These are phyloP conservation scores for Ogataea henricii DNA, from an alignment of 805 yeast genomes.

Conservation along the genomic window DNA sequence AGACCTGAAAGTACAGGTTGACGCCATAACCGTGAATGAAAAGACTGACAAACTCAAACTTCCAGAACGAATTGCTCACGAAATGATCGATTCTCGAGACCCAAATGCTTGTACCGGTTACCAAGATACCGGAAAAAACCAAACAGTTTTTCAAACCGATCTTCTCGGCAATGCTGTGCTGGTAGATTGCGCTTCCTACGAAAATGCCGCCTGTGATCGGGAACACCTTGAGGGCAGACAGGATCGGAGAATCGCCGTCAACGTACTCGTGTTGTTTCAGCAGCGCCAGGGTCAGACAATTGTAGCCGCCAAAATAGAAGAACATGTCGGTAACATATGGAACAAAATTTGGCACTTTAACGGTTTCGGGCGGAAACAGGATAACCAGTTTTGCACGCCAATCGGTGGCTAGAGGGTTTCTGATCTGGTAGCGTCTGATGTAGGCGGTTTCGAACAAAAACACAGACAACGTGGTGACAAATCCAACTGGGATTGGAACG, in stretches of 20 bases:
- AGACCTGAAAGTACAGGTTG: conserved; percentile 38
- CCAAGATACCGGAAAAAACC: conserved; percentile 13
- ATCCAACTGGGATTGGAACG: conserved; percentile 43
- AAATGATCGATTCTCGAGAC: conserved; percentile 22
- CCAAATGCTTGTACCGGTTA: conserved; percentile 25
- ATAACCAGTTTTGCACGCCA: conserved; percentile 22
- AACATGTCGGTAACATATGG: conserved; percentile 15
- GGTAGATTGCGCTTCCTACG: conserved; percentile 29
- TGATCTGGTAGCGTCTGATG: conserved; percentile 18
- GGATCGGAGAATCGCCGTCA: conserved; percentile 33
- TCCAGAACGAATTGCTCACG: conserved; percentile 24
- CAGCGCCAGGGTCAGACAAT: conserved; percentile 7
- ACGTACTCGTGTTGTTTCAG: conserved; percentile 31
- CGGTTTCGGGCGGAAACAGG: conserved; percentile 25
- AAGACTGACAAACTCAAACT: conserved; percentile 28
- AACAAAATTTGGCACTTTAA: conserved; percentile 24
- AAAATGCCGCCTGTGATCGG: conserved; percentile 37
- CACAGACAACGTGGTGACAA: conserved; percentile 31
- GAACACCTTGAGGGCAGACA: conserved; percentile 40
- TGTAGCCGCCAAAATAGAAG: conserved; percentile 10
- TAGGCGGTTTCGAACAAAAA: conserved; percentile 36
- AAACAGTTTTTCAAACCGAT: conserved; percentile 26
- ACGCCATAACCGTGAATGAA: conserved; percentile 18
- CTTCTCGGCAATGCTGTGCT: conserved; percentile 9
- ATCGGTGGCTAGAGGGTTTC: background rate